Conservation (phyloP, 441 rosid genomes). For the Syzygium malaccense region DNA sequence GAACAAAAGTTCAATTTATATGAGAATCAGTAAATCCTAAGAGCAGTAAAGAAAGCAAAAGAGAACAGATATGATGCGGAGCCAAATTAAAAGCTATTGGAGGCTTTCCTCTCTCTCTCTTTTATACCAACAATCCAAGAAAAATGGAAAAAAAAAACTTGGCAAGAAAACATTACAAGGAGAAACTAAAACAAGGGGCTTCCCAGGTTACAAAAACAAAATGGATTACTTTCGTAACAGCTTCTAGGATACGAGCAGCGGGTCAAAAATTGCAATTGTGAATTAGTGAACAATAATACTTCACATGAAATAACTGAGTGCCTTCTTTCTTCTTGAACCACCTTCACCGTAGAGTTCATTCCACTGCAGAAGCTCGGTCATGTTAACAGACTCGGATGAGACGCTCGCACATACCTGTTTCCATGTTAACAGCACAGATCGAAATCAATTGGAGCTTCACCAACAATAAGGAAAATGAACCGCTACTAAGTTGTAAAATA, state of each 20-base stretch:
- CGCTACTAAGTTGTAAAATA: background rate
- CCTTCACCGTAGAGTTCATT: slow-evolving; percentile 93
- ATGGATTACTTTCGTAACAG: slow-evolving; percentile 28
- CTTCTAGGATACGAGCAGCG: slow-evolving; percentile 8
- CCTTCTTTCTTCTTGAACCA: slow-evolving; percentile 79
- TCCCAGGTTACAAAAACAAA: slow-evolving; percentile 37
- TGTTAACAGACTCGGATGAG: slow-evolving; percentile 83
- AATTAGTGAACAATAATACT: slow-evolving; percentile 19
- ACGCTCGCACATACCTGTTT: slow-evolving; percentile 87
- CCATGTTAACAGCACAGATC: background rate
- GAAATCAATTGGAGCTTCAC: background rate
- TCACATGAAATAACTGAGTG: slow-evolving; percentile 95
- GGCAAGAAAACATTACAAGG: background rate
- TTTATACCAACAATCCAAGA: slow-evolving; percentile 27
- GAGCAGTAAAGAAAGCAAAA: background rate
- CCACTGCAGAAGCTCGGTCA: slow-evolving; percentile 90
- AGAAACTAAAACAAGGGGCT: slow-evolving; percentile 1
- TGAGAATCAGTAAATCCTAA: background rate
- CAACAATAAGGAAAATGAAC: background rate
- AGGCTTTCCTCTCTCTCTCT: slow-evolving; percentile 15
- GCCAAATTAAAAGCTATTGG: background rate
- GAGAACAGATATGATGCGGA: background rate
- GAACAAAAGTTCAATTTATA: background rate
- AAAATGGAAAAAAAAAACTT: slow-evolving; percentile 9
- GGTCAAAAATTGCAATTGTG: slow-evolving; percentile 25